A percentile compares a stretch with the other conserved stretches of the same genome.
These are phyloP conservation scores for Saccharomycopsis lassenensis DNA, from an alignment of 805 yeast species.

Conservation along the genomic window DNA sequence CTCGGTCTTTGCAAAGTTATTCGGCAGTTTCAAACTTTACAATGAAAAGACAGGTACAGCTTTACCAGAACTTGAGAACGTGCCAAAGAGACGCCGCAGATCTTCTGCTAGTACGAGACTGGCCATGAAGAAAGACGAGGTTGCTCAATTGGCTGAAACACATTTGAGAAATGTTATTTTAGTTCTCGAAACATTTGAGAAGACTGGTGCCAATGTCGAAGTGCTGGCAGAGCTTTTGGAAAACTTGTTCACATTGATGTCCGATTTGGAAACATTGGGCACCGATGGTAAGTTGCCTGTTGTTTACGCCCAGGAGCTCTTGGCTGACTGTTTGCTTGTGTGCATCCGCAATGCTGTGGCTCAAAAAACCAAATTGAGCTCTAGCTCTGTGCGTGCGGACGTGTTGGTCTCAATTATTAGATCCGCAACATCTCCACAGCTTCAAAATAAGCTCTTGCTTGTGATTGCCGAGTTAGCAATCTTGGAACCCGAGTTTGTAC, in stretches of 20 bases:
- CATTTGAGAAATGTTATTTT: constrained; percentile 73
- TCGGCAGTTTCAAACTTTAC: constrained; percentile 50
- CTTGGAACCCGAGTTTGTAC: constrained; percentile 78
- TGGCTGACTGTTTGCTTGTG: constrained; percentile 76
- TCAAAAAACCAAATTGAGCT: constrained; percentile 34
- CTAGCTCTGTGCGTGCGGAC: constrained; percentile 73
- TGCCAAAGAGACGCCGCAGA: constrained; percentile 74
- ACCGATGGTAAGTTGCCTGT: constrained; percentile 89
- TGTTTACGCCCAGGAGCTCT: constrained; percentile 78
- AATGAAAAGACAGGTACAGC: constrained; percentile 25
- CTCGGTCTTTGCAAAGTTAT: constrained; percentile 45
- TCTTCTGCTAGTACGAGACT: constrained; percentile 69
- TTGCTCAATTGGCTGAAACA: constrained; percentile 62
- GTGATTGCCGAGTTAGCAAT: constrained; percentile 84
- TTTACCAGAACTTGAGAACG: constrained; percentile 22
- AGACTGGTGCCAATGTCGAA: constrained; percentile 23
- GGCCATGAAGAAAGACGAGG: constrained; percentile 57
- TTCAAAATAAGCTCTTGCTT: constrained; percentile 76
- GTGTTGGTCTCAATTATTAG: constrained; percentile 85
- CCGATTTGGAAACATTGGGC: constrained; percentile 76
- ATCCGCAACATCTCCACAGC: constrained; percentile 84
- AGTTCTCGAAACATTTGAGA: constrained; percentile 70
- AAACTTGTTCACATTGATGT: constrained; percentile 47
- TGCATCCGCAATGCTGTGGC: constrained; percentile 47
- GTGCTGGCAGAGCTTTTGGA: constrained; percentile 36